phyloP scores from a whole-genome alignment of 2,329 filamentous ascomycete genomes.

The Alternaria conjuncta region DNA sequence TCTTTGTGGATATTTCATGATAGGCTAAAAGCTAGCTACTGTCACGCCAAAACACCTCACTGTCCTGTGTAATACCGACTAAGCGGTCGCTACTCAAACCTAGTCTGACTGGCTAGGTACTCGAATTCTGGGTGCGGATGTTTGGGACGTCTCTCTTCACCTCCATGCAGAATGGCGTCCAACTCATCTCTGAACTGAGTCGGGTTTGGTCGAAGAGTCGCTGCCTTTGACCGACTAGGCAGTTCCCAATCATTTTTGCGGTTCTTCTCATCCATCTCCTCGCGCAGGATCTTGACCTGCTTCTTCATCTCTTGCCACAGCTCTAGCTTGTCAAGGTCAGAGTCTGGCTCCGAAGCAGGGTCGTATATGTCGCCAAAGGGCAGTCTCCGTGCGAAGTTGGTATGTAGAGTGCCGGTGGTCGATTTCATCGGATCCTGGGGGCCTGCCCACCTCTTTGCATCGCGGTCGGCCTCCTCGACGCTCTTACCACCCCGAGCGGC shows the following conservation, averaged over 20 bases:
- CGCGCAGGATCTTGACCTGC: slow-evolving; percentile 51
- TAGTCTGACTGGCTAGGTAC: slow-evolving; percentile 1
- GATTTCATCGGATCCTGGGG: slow-evolving; percentile 34
- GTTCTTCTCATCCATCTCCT: slow-evolving; percentile 46
- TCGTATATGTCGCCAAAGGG: background rate
- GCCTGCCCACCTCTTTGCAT: slow-evolving; percentile 32
- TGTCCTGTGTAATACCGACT: background rate
- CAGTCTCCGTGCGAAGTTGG: slow-evolving; percentile 7
- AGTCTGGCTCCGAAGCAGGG: background rate
- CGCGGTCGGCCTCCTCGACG: slow-evolving; percentile 6
- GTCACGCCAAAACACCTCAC: background rate
- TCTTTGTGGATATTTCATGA: background rate
- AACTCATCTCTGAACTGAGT: slow-evolving; percentile 29
- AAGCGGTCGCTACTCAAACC: background rate
- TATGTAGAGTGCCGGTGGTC: slow-evolving; percentile 10
- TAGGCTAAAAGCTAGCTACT: background rate
- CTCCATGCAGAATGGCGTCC: slow-evolving; percentile 29
- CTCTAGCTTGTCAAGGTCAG: slow-evolving; percentile 46
- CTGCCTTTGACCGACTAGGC: slow-evolving; percentile 2
- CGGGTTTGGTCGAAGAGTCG: background rate
- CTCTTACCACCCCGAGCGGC: slow-evolving; percentile 31
- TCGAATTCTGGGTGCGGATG: slow-evolving; percentile 7
- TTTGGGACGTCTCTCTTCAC: slow-evolving; percentile 3
- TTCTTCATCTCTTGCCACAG: slow-evolving; percentile 53
- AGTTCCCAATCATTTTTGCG: background rate